Evolutionary conservation across 75 land plant species (phyloP).

Genomic region (Chamaecyparis obtusa): DNA sequence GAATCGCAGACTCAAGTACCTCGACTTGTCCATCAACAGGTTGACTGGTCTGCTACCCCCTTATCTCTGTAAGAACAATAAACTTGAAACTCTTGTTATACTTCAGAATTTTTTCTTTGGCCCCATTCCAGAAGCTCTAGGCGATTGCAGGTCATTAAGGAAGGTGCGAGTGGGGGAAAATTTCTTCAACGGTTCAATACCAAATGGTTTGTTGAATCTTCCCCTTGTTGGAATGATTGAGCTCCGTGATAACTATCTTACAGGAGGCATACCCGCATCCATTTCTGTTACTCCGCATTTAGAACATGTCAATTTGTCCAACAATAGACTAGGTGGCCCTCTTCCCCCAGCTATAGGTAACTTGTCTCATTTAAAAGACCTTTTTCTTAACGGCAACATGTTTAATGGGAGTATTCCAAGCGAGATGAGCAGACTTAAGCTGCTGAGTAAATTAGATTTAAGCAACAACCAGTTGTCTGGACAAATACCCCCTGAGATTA

Average conservation of each 20-base stretch:
- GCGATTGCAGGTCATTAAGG: slow-evolving; percentile 37
- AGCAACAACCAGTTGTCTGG: slow-evolving; percentile 69
- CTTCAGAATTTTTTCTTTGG: slow-evolving; percentile 64
- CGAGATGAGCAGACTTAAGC: slow-evolving; percentile 27
- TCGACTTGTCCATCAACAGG: slow-evolving; percentile 63
- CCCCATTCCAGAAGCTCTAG: slow-evolving; percentile 53
- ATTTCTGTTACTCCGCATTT: slow-evolving; percentile 27
- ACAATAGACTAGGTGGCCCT: slow-evolving; percentile 44
- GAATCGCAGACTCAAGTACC: slow-evolving; percentile 29
- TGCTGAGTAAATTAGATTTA: slow-evolving; percentile 40
- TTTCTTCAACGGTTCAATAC: slow-evolving; percentile 60
- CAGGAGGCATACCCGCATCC: slow-evolving; percentile 42
- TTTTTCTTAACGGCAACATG: slow-evolving; percentile 45
- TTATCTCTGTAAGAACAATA: slow-evolving; percentile 45
- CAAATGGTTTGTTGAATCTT: slow-evolving; percentile 53
- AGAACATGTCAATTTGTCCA: slow-evolving; percentile 37
- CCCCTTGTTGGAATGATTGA: slow-evolving; percentile 48
- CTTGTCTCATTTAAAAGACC: slow-evolving; percentile 37
- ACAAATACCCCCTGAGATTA: slow-evolving; percentile 47
- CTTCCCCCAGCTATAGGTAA: slow-evolving; percentile 47
- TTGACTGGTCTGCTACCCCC: slow-evolving; percentile 60
- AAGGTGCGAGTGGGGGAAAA: slow-evolving; percentile 60
- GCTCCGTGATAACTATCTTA: slow-evolving; percentile 53
- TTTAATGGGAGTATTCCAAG: slow-evolving; percentile 57
- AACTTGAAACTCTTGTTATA: slow-evolving; percentile 40